Percentiles rank a stretch among this genome's conserved stretches.
These are phyloP conservation scores for Trichoderma afroharzianum DNA, from an alignment of 2,329 filamentous ascomycete species.

Conservation along the genomic window DNA sequence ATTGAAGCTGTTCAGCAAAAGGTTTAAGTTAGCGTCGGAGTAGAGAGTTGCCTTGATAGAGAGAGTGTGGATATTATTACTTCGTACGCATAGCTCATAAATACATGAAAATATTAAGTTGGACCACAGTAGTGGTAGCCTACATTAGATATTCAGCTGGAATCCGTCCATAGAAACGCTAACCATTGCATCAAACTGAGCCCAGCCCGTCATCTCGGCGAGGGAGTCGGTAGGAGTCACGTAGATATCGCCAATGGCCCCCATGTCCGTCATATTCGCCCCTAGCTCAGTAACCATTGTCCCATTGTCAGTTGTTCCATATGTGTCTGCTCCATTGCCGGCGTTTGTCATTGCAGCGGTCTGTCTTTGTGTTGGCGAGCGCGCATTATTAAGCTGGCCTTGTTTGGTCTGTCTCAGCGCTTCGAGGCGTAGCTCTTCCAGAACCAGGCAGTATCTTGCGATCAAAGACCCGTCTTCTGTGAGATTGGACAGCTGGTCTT, in stretches of 20 bases:
- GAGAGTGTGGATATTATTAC: neutral
- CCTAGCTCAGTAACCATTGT: neutral
- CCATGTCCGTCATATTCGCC: slow-evolving; percentile 7
- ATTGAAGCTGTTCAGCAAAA: slow-evolving; percentile 6
- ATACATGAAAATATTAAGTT: neutral
- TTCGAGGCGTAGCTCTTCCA: slow-evolving; percentile 8
- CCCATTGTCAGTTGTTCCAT: neutral
- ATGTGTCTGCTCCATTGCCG: neutral
- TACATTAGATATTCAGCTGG: neutral
- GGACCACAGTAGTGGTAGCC: no score
- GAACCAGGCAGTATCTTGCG: neutral
- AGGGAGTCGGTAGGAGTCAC: slow-evolving; percentile 6
- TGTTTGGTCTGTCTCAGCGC: slow-evolving; percentile 5
- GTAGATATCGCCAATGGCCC: slow-evolving; percentile 8
- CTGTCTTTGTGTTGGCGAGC: neutral
- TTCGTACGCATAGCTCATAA: neutral
- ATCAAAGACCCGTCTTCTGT: slow-evolving; percentile 3
- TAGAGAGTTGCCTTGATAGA: neutral
- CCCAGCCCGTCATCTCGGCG: slow-evolving; percentile 12
- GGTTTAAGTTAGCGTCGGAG: neutral
- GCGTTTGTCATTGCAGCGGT: neutral
- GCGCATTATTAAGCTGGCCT: neutral
- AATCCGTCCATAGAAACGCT: slow-evolving; percentile 13
- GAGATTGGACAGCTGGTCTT: slow-evolving; percentile 5
- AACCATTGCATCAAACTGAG: slow-evolving; percentile 11